Percentiles rank a stretch among this genome's conserved stretches.
phyloP scores from a whole-genome alignment of 2,329 filamentous ascomycete genomes.

The Laburnicola sp. region DNA sequence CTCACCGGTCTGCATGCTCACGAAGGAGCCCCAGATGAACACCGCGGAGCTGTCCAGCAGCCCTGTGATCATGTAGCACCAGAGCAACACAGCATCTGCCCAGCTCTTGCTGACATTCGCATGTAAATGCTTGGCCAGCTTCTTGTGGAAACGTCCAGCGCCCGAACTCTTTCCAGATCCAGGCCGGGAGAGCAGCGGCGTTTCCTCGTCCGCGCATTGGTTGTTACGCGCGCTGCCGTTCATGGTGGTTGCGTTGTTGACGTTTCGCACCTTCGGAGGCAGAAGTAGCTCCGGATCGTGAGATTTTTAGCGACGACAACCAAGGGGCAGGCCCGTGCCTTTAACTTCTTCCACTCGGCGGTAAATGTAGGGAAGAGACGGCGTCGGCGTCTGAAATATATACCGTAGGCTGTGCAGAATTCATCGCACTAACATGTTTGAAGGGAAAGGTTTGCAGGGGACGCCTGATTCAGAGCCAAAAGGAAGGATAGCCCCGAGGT shows the following conservation, averaged over 20 bases:
- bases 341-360: neutral
- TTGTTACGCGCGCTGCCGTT: slow-evolving; percentile 12
- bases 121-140: slow-evolving; percentile 40
- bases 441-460: neutral
- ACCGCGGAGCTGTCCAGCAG: slow-evolving; percentile 76
- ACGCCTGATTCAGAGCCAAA: slow-evolving; percentile 14
- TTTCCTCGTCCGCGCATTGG: slow-evolving; percentile 31
- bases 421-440: neutral
- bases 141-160: slow-evolving; percentile 7
- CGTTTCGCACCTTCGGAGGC: slow-evolving; percentile 9
- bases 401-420: neutral
- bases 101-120: slow-evolving; percentile 62
- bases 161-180: slow-evolving; percentile 25
- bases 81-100: slow-evolving; percentile 69
- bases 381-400: neutral
- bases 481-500: slow-evolving; percentile 22
- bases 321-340: neutral
- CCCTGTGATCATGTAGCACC: slow-evolving; percentile 77
- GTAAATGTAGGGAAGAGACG: slow-evolving; percentile 2
- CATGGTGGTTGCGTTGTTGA: slow-evolving; percentile 18
- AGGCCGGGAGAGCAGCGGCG: slow-evolving; percentile 36
- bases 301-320: neutral
- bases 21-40: slow-evolving; percentile 77
- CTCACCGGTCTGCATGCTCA: slow-evolving; percentile 79
- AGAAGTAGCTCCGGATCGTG: slow-evolving; percentile 4